A percentile compares a stretch with the other conserved stretches of the same genome.
Conservation (phyloP, 148 eudicot species). For the Fagopyrum tataricum region DNA sequence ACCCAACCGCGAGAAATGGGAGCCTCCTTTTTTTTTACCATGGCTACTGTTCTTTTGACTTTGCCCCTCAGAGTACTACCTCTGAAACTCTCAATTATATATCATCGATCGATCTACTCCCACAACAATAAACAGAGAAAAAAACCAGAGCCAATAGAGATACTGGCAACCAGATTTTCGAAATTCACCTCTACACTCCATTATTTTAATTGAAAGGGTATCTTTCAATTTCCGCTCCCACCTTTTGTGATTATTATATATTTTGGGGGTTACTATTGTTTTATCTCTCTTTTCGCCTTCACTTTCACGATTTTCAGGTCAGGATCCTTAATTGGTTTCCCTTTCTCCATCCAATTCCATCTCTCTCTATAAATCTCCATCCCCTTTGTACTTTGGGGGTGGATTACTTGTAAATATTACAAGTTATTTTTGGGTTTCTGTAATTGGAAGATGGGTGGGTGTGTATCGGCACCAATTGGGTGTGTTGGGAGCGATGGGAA, state of each 20-base stretch:
- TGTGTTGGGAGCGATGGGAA: slow-evolving; percentile 8
- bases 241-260: neutral
- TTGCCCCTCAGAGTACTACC: neutral
- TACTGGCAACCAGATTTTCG: neutral
- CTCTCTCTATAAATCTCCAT: neutral
- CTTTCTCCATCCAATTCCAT: slow-evolving; percentile 5
- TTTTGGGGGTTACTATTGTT: neutral
- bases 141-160: no score
- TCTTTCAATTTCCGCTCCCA: slow-evolving; percentile 13
- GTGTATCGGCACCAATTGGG: slow-evolving; percentile 13
- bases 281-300: neutral
- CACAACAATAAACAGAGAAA: neutral
- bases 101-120: neutral
- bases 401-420: neutral
- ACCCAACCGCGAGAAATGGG: neutral
- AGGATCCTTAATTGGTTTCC: slow-evolving; percentile 1
- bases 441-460: slow-evolving; percentile 15
- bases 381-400: neutral
- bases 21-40: neutral
- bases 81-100: neutral
- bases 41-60: slow-evolving; percentile 3
- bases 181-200: neutral
- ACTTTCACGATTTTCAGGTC: slow-evolving; percentile 11
- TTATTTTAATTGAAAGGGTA: neutral
- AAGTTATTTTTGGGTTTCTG: neutral